Conservation (phyloP, 345 rosid genomes). For the Syzygium oleosum region DNA sequence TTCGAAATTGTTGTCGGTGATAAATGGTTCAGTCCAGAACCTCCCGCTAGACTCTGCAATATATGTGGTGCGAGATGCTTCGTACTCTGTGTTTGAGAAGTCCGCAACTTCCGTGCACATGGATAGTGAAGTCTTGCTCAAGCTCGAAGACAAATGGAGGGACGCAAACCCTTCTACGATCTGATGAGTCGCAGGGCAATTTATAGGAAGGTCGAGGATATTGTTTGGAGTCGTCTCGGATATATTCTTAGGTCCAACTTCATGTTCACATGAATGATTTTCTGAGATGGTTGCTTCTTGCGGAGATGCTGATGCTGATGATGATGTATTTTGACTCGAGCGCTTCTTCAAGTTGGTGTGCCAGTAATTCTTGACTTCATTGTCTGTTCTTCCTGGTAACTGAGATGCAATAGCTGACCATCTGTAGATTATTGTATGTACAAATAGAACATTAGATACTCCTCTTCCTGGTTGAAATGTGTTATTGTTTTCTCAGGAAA, state of each 20-base stretch:
- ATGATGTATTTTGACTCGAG: background rate
- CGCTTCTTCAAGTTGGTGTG: conserved; percentile 49
- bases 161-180: background rate
- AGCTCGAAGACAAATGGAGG: background rate
- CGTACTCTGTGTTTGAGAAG: background rate
- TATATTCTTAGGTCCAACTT: background rate
- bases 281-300: background rate
- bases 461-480: background rate
- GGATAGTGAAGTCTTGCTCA: background rate
- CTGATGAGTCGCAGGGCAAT: background rate
- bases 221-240: background rate
- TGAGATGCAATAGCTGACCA: conserved; percentile 56
- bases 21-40: conserved; percentile 29
- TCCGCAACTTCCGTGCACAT: background rate
- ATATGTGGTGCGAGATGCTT: background rate
- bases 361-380: conserved; percentile 60
- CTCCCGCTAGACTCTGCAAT: conserved; percentile 5
- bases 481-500: background rate
- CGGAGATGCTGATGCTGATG: background rate
- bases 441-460: background rate
- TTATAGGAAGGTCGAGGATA: background rate
- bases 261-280: background rate
- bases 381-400: conserved; percentile 54
- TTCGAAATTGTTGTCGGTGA: conserved; percentile 4
- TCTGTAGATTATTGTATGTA: conserved; percentile 10